A percentile compares a stretch with the other conserved stretches of the same genome.
phyloP scores from a whole-genome alignment of 148 eudicot species.

The Selenicereus undatus region DNA sequence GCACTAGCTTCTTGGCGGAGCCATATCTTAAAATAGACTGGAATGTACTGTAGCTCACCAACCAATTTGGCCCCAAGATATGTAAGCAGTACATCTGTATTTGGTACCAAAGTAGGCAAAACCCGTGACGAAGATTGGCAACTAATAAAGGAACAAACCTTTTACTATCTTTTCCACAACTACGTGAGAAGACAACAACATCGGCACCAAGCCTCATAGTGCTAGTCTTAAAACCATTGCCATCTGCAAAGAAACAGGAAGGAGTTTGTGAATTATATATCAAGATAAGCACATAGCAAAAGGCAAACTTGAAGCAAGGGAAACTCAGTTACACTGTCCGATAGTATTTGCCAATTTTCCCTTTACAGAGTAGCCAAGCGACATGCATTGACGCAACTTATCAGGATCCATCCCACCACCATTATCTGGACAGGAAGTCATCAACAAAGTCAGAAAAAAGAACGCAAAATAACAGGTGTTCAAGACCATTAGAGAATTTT shows the following conservation, averaged over 20 bases:
- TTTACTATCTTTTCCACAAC: constrained; percentile 51
- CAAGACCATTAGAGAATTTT: neutral
- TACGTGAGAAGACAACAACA: constrained; percentile 90
- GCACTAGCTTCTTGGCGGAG: neutral
- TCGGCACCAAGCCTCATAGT: constrained; percentile 99
- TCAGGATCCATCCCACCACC: constrained; percentile 98
- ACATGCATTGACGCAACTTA: constrained; percentile 92
- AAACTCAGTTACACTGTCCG: constrained; percentile 72
- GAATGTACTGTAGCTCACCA: neutral
- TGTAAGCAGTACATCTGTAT: too few species aligned
- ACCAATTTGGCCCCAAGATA: too few species aligned
- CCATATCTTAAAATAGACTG: neutral
- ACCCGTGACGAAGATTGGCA: neutral
- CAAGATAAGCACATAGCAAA: neutral
- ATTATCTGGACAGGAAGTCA: constrained; percentile 45
- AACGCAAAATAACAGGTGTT: neutral
- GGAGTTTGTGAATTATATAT: constrained; percentile 2
- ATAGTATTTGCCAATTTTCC: constrained; percentile 84
- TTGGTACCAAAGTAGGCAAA: too few species aligned
- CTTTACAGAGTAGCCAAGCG: constrained; percentile 91
- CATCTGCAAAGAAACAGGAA: constrained; percentile 45
- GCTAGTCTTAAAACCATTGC: constrained; percentile 97
- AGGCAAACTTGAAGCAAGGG: neutral
- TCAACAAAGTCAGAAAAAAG: constrained; percentile 8
- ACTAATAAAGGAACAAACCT: constrained; percentile 38